Percentiles rank a stretch among this genome's conserved stretches.
Conservation (phyloP, 352 stramenopile genomes). For the Globisporangium camurandrum region DNA sequence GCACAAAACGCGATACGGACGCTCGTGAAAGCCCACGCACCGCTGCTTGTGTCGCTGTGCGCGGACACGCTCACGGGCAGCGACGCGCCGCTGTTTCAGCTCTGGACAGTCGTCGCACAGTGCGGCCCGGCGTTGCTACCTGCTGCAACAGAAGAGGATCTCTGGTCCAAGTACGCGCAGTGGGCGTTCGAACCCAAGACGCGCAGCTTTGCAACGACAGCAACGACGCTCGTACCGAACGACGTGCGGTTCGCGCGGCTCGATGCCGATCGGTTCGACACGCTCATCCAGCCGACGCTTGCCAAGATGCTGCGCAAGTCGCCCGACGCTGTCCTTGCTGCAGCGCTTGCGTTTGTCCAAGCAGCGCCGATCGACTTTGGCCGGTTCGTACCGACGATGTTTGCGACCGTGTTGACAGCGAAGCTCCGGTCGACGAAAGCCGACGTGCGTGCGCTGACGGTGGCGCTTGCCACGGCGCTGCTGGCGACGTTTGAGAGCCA, state of each 20-base stretch:
- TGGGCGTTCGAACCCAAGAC: constrained; percentile 80
- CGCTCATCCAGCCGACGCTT: constrained; percentile 51
- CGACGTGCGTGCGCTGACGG: constrained; percentile 49
- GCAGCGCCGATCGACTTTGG: constrained; percentile 59
- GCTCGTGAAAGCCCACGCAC: constrained; percentile 34
- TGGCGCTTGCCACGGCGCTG: constrained; percentile 42
- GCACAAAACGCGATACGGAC: constrained; percentile 35
- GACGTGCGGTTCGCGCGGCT: constrained; percentile 51
- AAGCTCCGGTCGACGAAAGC: constrained; percentile 84
- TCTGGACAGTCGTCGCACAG: constrained; percentile 36
- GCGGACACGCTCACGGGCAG: constrained; percentile 21
- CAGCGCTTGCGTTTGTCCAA: constrained; percentile 37
- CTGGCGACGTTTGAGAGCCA: constrained; percentile 39
- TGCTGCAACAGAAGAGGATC: too few species aligned
- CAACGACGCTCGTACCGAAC: neutral
- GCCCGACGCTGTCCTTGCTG: constrained; percentile 66
- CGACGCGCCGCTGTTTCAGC: constrained; percentile 49
- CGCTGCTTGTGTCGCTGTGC: constrained; percentile 32
- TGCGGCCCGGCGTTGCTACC: too few species aligned
- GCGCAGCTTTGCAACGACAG: constrained; percentile 18
- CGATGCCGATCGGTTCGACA: constrained; percentile 53
- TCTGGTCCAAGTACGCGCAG: constrained; percentile 49
- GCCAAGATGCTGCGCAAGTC: constrained; percentile 80
- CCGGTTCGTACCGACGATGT: constrained; percentile 51
- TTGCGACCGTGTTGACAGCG: constrained; percentile 50